Conservation (phyloP, 2,329 filamentous ascomycete genomes). For the Pseudocercospora fijiensis region DNA sequence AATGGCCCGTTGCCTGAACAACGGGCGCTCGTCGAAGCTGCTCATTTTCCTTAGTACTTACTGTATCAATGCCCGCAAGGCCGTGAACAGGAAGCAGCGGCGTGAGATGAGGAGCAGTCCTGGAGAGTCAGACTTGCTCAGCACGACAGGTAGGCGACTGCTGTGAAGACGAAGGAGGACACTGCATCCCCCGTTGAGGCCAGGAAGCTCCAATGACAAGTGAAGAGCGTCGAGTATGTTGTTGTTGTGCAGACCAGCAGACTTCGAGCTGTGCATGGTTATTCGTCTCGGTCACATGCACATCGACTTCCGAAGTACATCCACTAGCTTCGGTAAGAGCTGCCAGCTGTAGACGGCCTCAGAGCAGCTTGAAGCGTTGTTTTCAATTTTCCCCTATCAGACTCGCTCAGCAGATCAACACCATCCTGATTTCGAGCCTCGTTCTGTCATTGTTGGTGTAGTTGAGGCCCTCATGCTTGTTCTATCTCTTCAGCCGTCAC, state of each 20-base stretch:
- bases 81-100: background rate
- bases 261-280: background rate
- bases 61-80: background rate
- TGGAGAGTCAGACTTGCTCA: background rate
- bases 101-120: background rate
- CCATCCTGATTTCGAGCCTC: too few species aligned
- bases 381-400: too few species aligned
- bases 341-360: too few species aligned
- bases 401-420: too few species aligned
- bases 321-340: background rate
- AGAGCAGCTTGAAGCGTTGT: too few species aligned
- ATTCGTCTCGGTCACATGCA: background rate
- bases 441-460: too few species aligned
- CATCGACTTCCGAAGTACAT: background rate
- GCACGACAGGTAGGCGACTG: background rate
- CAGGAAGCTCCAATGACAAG: background rate
- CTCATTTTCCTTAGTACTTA: background rate
- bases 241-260: background rate
- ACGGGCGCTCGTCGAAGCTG: background rate
- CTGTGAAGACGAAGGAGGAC: too few species aligned
- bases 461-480: too few species aligned
- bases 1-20: background rate
- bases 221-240: background rate
- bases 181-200: too few species aligned
- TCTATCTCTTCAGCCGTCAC: too few species aligned